Evolutionary conservation across 164 flowering plant genomes (phyloP), one percentile per base, ranked within the genome.

Genomic region (Kingdonia uniflora): DNA sequence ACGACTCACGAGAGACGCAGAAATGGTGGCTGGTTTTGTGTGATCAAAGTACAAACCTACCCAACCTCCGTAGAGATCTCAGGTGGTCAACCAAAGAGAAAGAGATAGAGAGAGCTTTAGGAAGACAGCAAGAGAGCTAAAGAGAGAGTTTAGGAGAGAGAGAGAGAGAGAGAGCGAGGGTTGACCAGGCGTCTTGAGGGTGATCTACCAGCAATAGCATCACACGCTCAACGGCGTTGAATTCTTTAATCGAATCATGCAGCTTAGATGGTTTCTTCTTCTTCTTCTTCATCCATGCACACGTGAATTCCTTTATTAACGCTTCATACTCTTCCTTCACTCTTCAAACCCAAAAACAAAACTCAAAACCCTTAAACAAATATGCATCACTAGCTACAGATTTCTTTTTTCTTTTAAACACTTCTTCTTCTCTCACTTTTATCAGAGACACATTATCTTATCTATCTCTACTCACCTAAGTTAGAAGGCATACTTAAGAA

Each of bases 201-300:
- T 88, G 99, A 88, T 85, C 97, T 88, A 92, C 95, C 99, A 85
- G 81, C 83, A 53, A 42, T 49, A 54, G 55, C 66, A 65, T 84
- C 97, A 92, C 95, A 80, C 99, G 65, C 81, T 63, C 85, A 69
- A 67, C 60, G 65, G 91, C 94, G 95, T 92, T 92, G 95, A 92
- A 92, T 92, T 85, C 74, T 85, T 88, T 92, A 87, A 76, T 78
- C 56, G 68, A 71, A 47, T 85, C 98, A 87, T 79, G 95, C 92
- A 52, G 76, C 74, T 79, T 79, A 63, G 67, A 65, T 81, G 89
- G 55, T 25, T 47, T 40, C 33, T 19, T 54, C 42, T 37, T n/a
- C n/a, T n/a, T 22, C 11, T 48, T 11, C 24, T 38, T 23, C 44
- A 19, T 50, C 61, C 69, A 63, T 60, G 61, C 68, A 53, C 17